Base-by-base conservation (phyloP, 1,139 yeast species). In the Scheffersomyces lignicola region DNA sequence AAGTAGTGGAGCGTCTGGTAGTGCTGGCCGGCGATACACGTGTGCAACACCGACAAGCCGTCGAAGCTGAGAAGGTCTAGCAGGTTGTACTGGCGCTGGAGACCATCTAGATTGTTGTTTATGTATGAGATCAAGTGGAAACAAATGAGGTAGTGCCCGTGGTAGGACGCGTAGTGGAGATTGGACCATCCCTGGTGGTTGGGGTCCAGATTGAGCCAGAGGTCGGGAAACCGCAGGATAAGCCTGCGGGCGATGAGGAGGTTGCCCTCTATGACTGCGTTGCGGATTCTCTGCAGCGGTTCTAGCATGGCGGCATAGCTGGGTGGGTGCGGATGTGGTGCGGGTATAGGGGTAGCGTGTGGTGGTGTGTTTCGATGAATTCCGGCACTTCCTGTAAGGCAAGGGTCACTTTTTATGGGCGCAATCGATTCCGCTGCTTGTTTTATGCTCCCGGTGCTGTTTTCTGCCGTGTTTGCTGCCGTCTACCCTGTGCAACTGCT, bases 161-260 rank as follows among this genome's bases (percentile, higher is more conserved):
- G 65, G 52, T 62, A 84, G 7, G 95, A 80, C 1, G 96, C 92
- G 58, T 88, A 89, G 59, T 90, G 97, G 32, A 90, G 69, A 34
- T 88, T 85, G 28, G 86, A 73, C 97, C 97, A 90, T 1, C 97
- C 97, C 48, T 83, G 79, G 28, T 65, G 40, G 10, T 81, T 68
- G 12, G 65, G 55, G 54, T 92, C 90, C 15, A 80, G 70, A 52
- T 89, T 87, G 37, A 83, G 79, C 60, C 94, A 65, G 31, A 89
- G 66, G 24, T 81, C 85, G 0, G 97, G 96, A 51, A 75, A 85
- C 33, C 94, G 69, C 36, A 73, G 69, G 11, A 90, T 59, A 8
- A 92, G 64, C 21, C 96, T 73, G 47, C 79, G 75, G 24, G 86
- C 92, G 18, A 86, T 83, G 18, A 82, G 73, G 16, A 83, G 66